Conservation (phyloP, 768 basidiomycete genomes). For the Rhizopogon salebrosus region DNA sequence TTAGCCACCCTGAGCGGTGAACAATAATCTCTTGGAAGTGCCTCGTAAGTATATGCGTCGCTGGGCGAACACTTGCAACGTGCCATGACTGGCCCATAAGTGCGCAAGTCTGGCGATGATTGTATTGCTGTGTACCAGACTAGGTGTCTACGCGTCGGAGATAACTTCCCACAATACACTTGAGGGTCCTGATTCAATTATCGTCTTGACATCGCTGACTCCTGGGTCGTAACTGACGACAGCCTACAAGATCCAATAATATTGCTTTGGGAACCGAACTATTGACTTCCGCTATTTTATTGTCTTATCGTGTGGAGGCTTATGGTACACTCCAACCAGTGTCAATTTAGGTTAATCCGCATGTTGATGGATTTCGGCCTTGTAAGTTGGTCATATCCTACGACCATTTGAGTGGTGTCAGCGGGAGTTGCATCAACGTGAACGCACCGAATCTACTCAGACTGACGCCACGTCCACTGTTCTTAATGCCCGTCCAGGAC, state of each 20-base stretch:
- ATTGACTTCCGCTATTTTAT: constrained; percentile 70
- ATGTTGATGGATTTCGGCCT: constrained; percentile 77
- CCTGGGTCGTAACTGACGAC: constrained; percentile 1
- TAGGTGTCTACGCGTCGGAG: constrained; percentile 29
- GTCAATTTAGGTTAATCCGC: constrained; percentile 49
- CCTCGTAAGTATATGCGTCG: too few relatives aligned
- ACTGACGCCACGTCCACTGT: constrained; percentile 88
- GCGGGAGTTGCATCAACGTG: background rate
- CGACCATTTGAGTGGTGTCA: constrained; percentile 2
- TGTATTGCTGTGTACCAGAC: constrained; percentile 33
- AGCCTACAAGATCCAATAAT: background rate
- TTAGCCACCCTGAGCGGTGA: too few relatives aligned
- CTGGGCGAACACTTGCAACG: too few relatives aligned
- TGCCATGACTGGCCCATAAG: too few relatives aligned
- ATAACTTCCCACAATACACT: constrained; percentile 29
- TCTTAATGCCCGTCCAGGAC: constrained; percentile 91
- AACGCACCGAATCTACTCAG: constrained; percentile 80
- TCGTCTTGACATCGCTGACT: background rate
- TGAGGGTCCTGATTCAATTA: constrained; percentile 25
- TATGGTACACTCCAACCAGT: background rate
- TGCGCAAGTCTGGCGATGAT: too few relatives aligned
- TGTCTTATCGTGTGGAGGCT: constrained; percentile 60
- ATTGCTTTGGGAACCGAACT: constrained; percentile 65
- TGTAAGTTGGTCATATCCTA: constrained; percentile 84
- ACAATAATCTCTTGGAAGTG: too few relatives aligned